Evolutionary conservation across 116 monocot species (phyloP).

Genomic region (Posidonia oceanica): DNA sequence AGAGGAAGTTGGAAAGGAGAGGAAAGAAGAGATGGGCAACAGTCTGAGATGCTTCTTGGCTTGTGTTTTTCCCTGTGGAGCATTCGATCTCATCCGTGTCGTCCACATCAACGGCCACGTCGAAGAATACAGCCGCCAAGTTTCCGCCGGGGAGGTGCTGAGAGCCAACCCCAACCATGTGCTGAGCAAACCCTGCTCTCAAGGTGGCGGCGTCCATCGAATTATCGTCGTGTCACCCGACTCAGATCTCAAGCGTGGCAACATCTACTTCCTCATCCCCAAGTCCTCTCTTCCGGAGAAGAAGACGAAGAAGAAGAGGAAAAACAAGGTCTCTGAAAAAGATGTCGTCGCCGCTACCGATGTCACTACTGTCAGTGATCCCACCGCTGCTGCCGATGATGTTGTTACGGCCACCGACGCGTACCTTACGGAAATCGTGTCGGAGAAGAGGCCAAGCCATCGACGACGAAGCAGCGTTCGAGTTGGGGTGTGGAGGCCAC

Average conservation of each 20-base stretch:
- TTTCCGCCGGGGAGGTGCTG: slow-evolving; percentile 19
- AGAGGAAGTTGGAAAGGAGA: not conserved
- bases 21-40: slow-evolving; percentile 8
- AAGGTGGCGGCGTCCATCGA: slow-evolving; percentile 9
- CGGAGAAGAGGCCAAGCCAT: not conserved
- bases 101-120: slow-evolving; percentile 25
- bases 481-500: slow-evolving; percentile 20
- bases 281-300: slow-evolving; percentile 19
- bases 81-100: slow-evolving; percentile 15
- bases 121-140: slow-evolving; percentile 16
- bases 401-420: not conserved
- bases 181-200: slow-evolving; percentile 15
- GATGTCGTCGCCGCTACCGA: not conserved
- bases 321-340: not conserved
- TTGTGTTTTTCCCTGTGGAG: slow-evolving; percentile 21
- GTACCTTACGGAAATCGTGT: not conserved
- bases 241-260: slow-evolving; percentile 40
- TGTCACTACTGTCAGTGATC: too few species aligned
- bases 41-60: slow-evolving; percentile 21
- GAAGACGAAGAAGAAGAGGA: slow-evolving; percentile 4
- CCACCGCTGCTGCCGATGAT: not conserved
- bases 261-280: slow-evolving; percentile 64
- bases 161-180: slow-evolving; percentile 16
- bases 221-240: slow-evolving; percentile 47
- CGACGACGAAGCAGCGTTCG: slow-evolving; percentile 10